Conservation (phyloP, 768 basidiomycete species). For the Panellus pusillus region DNA sequence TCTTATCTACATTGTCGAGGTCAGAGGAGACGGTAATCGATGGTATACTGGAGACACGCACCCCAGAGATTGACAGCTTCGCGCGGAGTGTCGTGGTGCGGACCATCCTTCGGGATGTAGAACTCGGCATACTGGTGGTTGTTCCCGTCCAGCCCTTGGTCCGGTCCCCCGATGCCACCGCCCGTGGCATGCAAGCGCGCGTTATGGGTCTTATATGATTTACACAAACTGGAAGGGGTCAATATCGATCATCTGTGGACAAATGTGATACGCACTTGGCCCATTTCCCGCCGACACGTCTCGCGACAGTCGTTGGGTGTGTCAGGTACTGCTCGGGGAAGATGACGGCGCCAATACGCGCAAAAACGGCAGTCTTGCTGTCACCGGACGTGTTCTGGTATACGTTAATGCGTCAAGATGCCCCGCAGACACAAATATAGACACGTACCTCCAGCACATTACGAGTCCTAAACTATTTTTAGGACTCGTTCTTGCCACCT, state of each 20-base stretch:
- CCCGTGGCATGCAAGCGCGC: background rate
- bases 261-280: background rate
- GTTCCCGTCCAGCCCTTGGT: too few relatives aligned
- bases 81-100: slow-evolving; percentile 11
- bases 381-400: slow-evolving; percentile 24
- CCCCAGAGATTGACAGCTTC: slow-evolving; percentile 28
- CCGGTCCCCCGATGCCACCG: background rate
- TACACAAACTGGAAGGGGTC: background rate
- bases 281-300: background rate
- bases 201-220: background rate
- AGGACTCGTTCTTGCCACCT: too few relatives aligned
- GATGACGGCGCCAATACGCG: slow-evolving; percentile 32
- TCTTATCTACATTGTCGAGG: too few relatives aligned
- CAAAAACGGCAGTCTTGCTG: slow-evolving; percentile 24
- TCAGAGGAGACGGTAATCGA: too few relatives aligned
- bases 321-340: background rate
- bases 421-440: too few relatives aligned
- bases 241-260: background rate
- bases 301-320: background rate
- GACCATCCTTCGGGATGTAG: background rate
- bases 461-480: too few relatives aligned
- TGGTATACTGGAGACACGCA: too few relatives aligned
- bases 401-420: too few relatives aligned
- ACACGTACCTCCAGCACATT: too few relatives aligned
- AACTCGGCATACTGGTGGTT: background rate